Evolutionary conservation across 805 yeast species (phyloP).

Genomic region (Kodamaea jinghongensis): DNA sequence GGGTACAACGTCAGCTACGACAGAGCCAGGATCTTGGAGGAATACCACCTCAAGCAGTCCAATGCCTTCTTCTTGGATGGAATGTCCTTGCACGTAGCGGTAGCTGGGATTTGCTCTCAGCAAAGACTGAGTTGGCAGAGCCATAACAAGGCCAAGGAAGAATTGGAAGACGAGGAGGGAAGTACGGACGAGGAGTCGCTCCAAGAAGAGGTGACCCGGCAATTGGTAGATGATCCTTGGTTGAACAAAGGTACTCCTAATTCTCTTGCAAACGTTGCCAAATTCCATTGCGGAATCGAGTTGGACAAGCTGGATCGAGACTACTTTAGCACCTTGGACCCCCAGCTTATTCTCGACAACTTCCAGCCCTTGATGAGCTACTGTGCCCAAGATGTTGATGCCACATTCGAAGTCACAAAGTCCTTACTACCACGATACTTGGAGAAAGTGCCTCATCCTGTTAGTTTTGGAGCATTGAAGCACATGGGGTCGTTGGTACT

Average conservation of each 20-base stretch:
- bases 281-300: slow-evolving; percentile 67
- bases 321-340: slow-evolving; percentile 53
- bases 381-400: slow-evolving; percentile 81
- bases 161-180: slow-evolving; percentile 15
- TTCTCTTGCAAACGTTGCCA: slow-evolving; percentile 75
- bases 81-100: slow-evolving; percentile 88
- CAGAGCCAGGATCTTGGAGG: slow-evolving; percentile 81
- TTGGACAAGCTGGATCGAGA: slow-evolving; percentile 71
- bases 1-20: slow-evolving; percentile 94
- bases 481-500: slow-evolving; percentile 70
- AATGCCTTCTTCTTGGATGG: slow-evolving; percentile 85
- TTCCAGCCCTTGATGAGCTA: slow-evolving; percentile 66
- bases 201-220: slow-evolving; percentile 10
- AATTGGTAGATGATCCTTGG: slow-evolving; percentile 76
- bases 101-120: slow-evolving; percentile 87
- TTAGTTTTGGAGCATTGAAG: slow-evolving; percentile 82
- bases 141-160: slow-evolving; percentile 42
- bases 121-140: slow-evolving; percentile 79
- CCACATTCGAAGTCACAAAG: slow-evolving; percentile 67
- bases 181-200: slow-evolving; percentile 13
- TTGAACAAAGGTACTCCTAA: slow-evolving; percentile 70
- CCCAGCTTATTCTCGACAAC: slow-evolving; percentile 50
- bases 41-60: slow-evolving; percentile 64
- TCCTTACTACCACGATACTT: slow-evolving; percentile 69
- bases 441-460: slow-evolving; percentile 83